Evolutionary conservation across 768 basidiomycete species (phyloP).

Genomic region (Rhodotorula kratochvilovae): DNA sequence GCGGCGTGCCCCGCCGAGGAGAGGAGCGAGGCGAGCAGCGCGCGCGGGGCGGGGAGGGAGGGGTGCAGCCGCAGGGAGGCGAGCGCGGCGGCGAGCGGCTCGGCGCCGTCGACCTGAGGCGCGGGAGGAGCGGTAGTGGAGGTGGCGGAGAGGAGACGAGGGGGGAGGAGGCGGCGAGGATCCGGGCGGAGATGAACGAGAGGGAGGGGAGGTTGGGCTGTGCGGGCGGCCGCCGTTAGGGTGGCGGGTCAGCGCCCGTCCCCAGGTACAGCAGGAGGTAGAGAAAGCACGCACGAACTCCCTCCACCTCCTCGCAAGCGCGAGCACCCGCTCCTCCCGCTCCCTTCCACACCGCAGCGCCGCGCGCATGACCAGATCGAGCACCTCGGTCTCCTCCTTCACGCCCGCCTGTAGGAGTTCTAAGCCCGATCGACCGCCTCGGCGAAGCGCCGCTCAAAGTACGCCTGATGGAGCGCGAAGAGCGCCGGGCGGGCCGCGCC

Average conservation of each 20-base stretch:
- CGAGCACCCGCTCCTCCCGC: not conserved
- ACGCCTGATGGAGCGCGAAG: not conserved
- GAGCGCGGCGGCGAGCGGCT: conserved; percentile 5
- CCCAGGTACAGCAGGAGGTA: too few relatives aligned
- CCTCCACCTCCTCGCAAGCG: not conserved
- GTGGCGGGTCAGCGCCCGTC: not conserved
- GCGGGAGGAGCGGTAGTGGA: too few relatives aligned
- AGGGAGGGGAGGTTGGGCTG: conserved; percentile 18
- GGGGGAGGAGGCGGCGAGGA: conserved; percentile 3
- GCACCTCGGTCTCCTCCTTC: conserved; percentile 10
- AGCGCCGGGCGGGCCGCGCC: conserved; percentile 2
- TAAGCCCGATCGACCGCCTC: not conserved
- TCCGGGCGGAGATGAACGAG: conserved; percentile 2
- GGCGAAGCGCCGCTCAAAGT: not conserved
- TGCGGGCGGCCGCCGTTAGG: not conserved
- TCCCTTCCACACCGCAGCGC: not conserved
- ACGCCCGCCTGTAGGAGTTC: not conserved
- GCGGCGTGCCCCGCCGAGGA: too few relatives aligned
- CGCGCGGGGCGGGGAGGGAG: not conserved
- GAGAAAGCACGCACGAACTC: conserved; percentile 2
- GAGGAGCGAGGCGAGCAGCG: not conserved
- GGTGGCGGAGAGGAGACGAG: not conserved
- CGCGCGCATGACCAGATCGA: conserved; percentile 1
- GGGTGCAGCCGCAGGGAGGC: conserved; percentile 10
- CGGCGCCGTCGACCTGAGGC: not conserved